phyloP scores from a whole-genome alignment of 768 basidiomycete genomes.

The Kondoa subrosea region DNA sequence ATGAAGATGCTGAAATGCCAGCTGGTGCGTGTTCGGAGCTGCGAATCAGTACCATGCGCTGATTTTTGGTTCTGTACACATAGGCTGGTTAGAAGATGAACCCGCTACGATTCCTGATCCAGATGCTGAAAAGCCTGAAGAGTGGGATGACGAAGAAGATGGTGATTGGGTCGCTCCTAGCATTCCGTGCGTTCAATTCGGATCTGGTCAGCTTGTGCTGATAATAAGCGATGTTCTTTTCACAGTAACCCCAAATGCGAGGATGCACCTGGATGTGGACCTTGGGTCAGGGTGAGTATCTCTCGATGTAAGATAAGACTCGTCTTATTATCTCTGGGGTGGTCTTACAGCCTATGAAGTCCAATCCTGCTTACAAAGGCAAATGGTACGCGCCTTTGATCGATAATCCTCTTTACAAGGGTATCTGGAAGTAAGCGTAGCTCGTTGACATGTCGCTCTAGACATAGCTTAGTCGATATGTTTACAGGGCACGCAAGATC shows the following conservation, averaged over 20 bases:
- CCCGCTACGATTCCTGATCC: conserved; percentile 67
- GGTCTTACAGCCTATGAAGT: conserved; percentile 19
- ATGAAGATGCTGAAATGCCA: conserved; percentile 73
- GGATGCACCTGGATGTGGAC: conserved; percentile 76
- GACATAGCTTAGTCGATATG: background rate
- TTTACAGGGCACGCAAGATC: background rate
- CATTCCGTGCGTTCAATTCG: conserved; percentile 34
- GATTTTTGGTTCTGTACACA: background rate
- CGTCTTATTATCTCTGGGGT: background rate
- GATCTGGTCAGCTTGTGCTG: background rate
- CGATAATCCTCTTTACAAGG: conserved; percentile 95
- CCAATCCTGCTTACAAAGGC: conserved; percentile 58
- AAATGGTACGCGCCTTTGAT: conserved; percentile 89
- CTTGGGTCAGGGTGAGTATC: conserved; percentile 49
- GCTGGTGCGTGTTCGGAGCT: conserved; percentile 32
- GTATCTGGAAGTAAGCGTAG: conserved; percentile 46
- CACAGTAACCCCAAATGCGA: conserved; percentile 68
- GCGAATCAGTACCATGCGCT: background rate
- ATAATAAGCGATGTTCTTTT: background rate
- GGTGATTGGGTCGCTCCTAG: conserved; percentile 94
- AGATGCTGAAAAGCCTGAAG: conserved; percentile 72
- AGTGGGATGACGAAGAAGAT: conserved; percentile 99
- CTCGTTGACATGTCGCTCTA: background rate
- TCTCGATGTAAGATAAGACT: background rate
- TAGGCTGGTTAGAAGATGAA: conserved; percentile 85